Conservation (phyloP, 805 yeast genomes). For the Wickerhamiella musiphila region DNA sequence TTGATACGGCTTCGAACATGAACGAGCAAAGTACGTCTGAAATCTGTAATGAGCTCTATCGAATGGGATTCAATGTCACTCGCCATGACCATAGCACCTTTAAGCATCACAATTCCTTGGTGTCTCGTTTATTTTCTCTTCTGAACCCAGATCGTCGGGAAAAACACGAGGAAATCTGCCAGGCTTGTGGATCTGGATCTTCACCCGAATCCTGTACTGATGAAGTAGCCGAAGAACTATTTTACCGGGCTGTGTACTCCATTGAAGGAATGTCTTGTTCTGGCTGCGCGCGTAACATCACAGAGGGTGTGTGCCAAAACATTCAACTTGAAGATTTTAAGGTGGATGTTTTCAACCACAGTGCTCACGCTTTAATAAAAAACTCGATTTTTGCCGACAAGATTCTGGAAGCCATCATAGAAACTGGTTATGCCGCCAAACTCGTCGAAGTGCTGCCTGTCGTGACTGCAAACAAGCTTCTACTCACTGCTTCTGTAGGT, state of each 20-base stretch:
- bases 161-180: no score
- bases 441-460: conserved; percentile 45
- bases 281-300: conserved; percentile 36
- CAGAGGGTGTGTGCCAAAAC: conserved; percentile 24
- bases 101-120: no score
- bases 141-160: no score
- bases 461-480: conserved; percentile 27
- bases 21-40: no score
- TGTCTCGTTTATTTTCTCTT: no score
- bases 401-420: conserved; percentile 31
- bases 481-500: conserved; percentile 43
- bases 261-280: conserved; percentile 58
- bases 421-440: conserved; percentile 32
- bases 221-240: no score
- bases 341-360: conserved; percentile 34
- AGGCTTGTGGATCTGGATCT: no score
- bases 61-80: no score
- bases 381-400: conserved; percentile 33
- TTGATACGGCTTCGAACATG: no score
- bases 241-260: conserved; percentile 36
- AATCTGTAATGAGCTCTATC: no score
- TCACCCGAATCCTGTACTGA: no score
- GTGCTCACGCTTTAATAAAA: conserved; percentile 36
- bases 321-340: conserved; percentile 24
- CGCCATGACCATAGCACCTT: no score